phyloP scores from a whole-genome alignment of 2,329 filamentous ascomycete species.

The Cladosporium sp. region DNA sequence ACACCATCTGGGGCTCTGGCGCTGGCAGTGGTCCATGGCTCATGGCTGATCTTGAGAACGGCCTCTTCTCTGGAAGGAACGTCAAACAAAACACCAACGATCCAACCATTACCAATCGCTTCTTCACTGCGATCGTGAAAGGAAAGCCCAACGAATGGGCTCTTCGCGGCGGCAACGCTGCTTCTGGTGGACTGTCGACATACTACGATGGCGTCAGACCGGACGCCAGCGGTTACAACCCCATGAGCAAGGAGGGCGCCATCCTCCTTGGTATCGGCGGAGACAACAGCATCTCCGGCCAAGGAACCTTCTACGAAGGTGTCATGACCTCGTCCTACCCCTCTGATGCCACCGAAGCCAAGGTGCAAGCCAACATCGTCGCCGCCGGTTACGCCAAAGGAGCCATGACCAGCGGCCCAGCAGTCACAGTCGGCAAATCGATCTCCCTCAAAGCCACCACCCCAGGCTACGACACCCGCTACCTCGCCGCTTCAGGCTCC shows the following conservation, averaged over 20 bases:
- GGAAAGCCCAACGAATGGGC: conserved; percentile 56
- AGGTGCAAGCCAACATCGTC: conserved; percentile 50
- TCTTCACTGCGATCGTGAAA: conserved; percentile 56
- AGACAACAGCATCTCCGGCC: conserved; percentile 57
- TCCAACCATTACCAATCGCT: conserved; percentile 52
- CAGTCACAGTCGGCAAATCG: conserved; percentile 46
- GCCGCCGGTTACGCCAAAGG: conserved; percentile 52
- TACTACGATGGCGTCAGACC: conserved; percentile 58
- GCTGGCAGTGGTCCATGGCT: conserved; percentile 60
- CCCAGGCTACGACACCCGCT: conserved; percentile 50
- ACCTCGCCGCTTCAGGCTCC: conserved; percentile 50
- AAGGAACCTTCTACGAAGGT: conserved; percentile 55
- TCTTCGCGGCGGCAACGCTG: conserved; percentile 55
- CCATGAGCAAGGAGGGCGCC: conserved; percentile 61
- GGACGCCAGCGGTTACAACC: conserved; percentile 49
- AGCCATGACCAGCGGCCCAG: conserved; percentile 47
- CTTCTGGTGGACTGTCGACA: conserved; percentile 52
- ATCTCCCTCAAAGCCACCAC: conserved; percentile 56
- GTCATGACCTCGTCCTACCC: conserved; percentile 62
- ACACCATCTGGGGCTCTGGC: conserved; percentile 53
- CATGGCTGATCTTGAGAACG: conserved; percentile 67
- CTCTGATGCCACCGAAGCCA: conserved; percentile 53
- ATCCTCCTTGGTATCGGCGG: conserved; percentile 69
- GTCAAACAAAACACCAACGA: conserved; percentile 47
- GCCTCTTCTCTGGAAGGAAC: conserved; percentile 55